These are phyloP conservation scores for Neoboletus magnificus DNA, from an alignment of 768 basidiomycete genomes.

Conservation along the genomic window DNA sequence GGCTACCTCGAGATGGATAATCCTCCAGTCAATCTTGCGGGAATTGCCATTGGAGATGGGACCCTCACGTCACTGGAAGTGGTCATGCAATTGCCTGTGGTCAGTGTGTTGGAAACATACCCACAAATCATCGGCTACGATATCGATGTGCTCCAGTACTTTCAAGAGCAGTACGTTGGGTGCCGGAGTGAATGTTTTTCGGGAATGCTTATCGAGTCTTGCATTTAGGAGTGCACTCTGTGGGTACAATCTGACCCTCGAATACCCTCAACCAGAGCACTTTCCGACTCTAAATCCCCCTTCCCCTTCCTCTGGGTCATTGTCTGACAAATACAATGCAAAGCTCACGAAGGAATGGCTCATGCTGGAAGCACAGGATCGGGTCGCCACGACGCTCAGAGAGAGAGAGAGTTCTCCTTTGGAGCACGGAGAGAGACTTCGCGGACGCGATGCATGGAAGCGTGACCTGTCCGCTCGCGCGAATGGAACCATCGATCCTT, in stretches of 20 bases:
- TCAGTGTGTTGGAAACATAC: too few relatives aligned
- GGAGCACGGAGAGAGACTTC: constrained; percentile 17
- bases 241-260: constrained; percentile 60
- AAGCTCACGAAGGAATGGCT: constrained; percentile 10
- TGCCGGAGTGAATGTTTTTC: background rate
- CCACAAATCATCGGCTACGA: too few relatives aligned
- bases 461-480: constrained; percentile 45
- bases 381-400: constrained; percentile 3
- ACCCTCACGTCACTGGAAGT: too few relatives aligned
- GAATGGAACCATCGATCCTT: constrained; percentile 55
- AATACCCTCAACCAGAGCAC: constrained; percentile 58
- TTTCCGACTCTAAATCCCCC: constrained; percentile 37
- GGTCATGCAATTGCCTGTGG: too few relatives aligned
- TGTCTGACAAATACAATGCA: background rate
- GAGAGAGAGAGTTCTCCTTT: constrained; percentile 12
- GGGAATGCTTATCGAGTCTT: background rate
- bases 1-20: too few relatives aligned
- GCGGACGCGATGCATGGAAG: constrained; percentile 33
- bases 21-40: too few relatives aligned
- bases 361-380: constrained; percentile 10
- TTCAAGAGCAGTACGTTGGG: constrained; percentile 44
- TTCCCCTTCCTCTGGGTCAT: rapidly evolving
- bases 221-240: constrained; percentile 53
- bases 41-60: too few relatives aligned
- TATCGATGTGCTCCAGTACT: too few relatives aligned